A percentile compares a stretch with the other conserved stretches of the same genome.
Conservation (phyloP, 2,329 filamentous ascomycete species). For the Colletotrichum tamarilloi region DNA sequence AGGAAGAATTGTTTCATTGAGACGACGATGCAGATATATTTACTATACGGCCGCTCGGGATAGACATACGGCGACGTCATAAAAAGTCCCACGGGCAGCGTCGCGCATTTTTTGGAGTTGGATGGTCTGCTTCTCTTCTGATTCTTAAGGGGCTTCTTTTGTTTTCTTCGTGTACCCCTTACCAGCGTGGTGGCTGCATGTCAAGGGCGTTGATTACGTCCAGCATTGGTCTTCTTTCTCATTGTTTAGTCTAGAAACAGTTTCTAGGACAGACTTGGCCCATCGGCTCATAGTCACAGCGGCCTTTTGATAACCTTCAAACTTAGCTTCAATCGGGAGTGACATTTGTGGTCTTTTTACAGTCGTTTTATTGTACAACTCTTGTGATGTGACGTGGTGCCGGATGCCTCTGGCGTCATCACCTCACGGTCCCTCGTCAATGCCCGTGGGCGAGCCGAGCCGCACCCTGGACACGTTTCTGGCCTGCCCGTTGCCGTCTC, state of each 20-base stretch:
- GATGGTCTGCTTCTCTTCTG: background rate
- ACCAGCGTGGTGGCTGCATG: slow-evolving; percentile 23
- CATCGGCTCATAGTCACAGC: background rate
- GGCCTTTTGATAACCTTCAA: background rate
- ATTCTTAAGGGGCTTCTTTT: background rate
- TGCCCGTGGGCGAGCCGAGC: background rate
- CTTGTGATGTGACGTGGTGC: background rate
- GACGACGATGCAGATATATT: background rate
- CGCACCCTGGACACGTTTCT: background rate
- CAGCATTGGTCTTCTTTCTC: background rate
- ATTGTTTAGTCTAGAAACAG: background rate
- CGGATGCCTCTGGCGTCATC: background rate
- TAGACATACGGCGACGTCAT: slow-evolving; percentile 7
- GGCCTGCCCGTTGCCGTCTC: background rate
- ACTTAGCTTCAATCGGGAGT: slow-evolving; percentile 11
- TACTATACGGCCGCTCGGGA: slow-evolving; percentile 21
- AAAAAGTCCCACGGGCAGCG: slow-evolving; percentile 2
- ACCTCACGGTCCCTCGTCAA: background rate
- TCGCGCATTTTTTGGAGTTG: slow-evolving; percentile 25
- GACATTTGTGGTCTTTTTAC: slow-evolving; percentile 14
- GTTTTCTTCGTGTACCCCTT: background rate
- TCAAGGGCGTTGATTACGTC: slow-evolving; percentile 6
- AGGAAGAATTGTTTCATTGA: slow-evolving; percentile 19
- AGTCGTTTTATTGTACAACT: slow-evolving; percentile 16
- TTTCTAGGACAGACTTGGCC: background rate